These are phyloP conservation scores for Quercus berberidifolia DNA, from an alignment of 306 rosid species.

Conservation along the genomic window DNA sequence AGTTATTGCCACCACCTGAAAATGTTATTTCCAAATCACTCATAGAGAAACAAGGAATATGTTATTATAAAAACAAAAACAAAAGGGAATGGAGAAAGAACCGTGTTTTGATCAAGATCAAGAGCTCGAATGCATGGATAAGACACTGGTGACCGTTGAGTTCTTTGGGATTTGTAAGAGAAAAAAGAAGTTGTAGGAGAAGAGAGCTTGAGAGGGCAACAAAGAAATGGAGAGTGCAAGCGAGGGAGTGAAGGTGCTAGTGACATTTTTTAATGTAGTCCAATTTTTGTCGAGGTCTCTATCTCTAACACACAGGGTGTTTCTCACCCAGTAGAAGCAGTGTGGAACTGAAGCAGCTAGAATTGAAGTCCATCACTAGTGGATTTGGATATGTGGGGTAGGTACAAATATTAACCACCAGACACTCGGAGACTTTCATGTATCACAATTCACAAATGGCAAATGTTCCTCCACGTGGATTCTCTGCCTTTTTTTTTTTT, in stretches of 20 bases:
- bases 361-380: not conserved
- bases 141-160: slow-evolving; percentile 51
- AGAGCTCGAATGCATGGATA: slow-evolving; percentile 80
- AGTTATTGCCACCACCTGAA: slow-evolving; percentile 79
- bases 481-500: not conserved
- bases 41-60: too few relatives aligned
- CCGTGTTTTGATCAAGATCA: slow-evolving; percentile 94
- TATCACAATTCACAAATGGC: not conserved
- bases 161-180: slow-evolving; percentile 18
- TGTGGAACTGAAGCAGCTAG: slow-evolving; percentile 4
- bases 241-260: slow-evolving; percentile 46
- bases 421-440: not conserved
- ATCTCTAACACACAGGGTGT: not conserved
- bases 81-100: slow-evolving; percentile 14
- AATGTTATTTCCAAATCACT: not conserved
- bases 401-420: slow-evolving; percentile 1
- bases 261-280: slow-evolving; percentile 48
- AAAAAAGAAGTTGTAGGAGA: slow-evolving; percentile 19
- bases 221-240: slow-evolving; percentile 62
- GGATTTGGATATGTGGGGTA: slow-evolving; percentile 38
- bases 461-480: slow-evolving; percentile 16
- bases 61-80: not conserved
- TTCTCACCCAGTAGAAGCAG: not conserved
- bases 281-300: not conserved
- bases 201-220: slow-evolving; percentile 53